These are phyloP conservation scores for Aspergillus pseudoterreus DNA, from an alignment of 2,329 filamentous ascomycete species.

Conservation along the genomic window DNA sequence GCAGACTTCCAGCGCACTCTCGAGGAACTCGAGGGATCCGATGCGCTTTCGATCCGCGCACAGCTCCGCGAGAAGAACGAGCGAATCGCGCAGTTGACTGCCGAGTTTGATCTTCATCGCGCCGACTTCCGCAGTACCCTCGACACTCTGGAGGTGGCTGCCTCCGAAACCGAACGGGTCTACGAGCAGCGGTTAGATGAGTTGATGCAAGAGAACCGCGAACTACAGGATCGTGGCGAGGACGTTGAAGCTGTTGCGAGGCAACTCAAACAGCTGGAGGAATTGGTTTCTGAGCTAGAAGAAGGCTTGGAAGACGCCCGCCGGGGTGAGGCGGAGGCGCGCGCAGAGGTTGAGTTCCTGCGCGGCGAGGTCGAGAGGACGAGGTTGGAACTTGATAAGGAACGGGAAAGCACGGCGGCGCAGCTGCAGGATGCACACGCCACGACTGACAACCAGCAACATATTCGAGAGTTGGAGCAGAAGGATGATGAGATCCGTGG, in stretches of 20 bases:
- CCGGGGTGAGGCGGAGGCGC: slow-evolving; percentile 88
- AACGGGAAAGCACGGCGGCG: slow-evolving; percentile 75
- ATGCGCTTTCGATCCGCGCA: slow-evolving; percentile 72
- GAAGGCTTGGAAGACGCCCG: slow-evolving; percentile 94
- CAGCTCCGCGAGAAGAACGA: slow-evolving; percentile 93
- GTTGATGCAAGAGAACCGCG: slow-evolving; percentile 75
- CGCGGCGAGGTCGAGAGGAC: slow-evolving; percentile 92
- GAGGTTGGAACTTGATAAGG: slow-evolving; percentile 78
- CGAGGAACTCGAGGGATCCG: slow-evolving; percentile 76
- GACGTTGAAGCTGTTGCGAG: slow-evolving; percentile 88
- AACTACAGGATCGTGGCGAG: slow-evolving; percentile 75
- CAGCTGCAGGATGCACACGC: slow-evolving; percentile 53
- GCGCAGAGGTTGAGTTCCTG: slow-evolving; percentile 92
- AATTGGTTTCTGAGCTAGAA: slow-evolving; percentile 93
- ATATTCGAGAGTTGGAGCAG: slow-evolving; percentile 77
- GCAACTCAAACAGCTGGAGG: slow-evolving; percentile 92
- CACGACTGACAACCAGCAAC: slow-evolving; percentile 39
- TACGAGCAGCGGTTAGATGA: slow-evolving; percentile 65
- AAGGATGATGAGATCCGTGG: slow-evolving; percentile 97
- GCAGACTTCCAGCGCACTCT: slow-evolving; percentile 87
- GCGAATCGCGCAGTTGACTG: slow-evolving; percentile 86
- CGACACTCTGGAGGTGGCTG: slow-evolving; percentile 92
- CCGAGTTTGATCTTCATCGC: slow-evolving; percentile 90
- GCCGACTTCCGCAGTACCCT: slow-evolving; percentile 97
- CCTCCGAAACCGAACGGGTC: slow-evolving; percentile 87